Base-by-base conservation (phyloP, 306 rosid species). In the Phaseolus lunatus region DNA sequence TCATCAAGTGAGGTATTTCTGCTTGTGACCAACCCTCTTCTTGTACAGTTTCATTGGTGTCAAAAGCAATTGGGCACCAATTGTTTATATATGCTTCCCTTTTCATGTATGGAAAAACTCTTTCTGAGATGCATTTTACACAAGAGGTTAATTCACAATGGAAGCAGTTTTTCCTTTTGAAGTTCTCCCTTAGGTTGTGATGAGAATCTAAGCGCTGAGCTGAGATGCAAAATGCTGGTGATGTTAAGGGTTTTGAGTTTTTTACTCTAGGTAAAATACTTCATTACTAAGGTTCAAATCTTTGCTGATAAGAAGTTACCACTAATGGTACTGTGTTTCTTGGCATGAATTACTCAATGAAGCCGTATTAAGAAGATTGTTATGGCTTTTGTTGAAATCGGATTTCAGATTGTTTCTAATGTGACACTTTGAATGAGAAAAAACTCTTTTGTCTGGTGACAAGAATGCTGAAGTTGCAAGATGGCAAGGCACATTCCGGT, bases 131-230 rank as follows among this genome's bases (percentile, higher is more conserved):
- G 45, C 72, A 75, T 24, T 73, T 94, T 69, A 89, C 96, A 41
- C 67, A 86, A 76, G 97, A 95, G 89, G 89, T 92, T n/a, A 88
- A 90, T 75, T 96, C 98, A 13, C 84, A 83, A 58, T 88, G 81
- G 96, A 95, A 88, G 97, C 96, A n/a, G 96, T 92, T 80, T 95
- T 95, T 88, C 98, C 98, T 7, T 92, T 92, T 88, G 37, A 95
- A 94, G 87, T 94, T 94, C 84, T 92, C 83, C n/a, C 54, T 9
- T 0, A 35, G 97, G 98, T 37, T 89, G 93, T 20, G 96, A 92
- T 45, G 90, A 92, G 50, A 82, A 86, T 83, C 80, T 92, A 24
- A 94, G 97, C 70, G 96, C 95, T 50, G 96, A 92, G 91, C n/a
- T n/a, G n/a, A n/a, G n/a, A 95, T 95, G 98, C 90, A 95, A 27